Evolutionary conservation across 192 early-diverging fungal species (phyloP), one percentile per base, ranked within the genome.

Genomic region (Coemansia erecta): DNA sequence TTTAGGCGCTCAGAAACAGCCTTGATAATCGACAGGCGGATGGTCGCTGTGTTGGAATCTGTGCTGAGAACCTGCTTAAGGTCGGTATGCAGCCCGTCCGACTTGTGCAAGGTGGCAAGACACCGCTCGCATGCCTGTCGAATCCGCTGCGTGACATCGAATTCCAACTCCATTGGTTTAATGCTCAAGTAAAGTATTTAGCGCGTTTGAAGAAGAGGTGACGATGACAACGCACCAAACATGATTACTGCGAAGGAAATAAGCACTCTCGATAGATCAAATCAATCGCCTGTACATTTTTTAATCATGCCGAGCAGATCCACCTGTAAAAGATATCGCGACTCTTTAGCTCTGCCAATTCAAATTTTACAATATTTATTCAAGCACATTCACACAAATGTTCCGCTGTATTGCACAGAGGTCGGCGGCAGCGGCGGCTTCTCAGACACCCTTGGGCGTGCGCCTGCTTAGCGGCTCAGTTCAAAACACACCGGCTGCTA

Each of bases 41-140:
- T 64, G 12, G 61, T 53, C 18, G 47, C 45, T 2, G 19, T n/a
- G 23, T 26, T 52, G 18, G 44, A 10, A 11, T 56, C 24, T 48
- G 42, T 41, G 44, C n/a, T 43, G 9, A 53, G 14, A n/a, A 50
- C 17, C 31, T 33, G 31, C 33, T 47, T 31, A 40, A 58, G 56
- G 21, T 58, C 49, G 21, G 50, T 35, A 23, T 39, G 50, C 39
- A 42, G 23, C 6, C 17, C 13, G 35, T 24, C 41, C 7, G 26
- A 19, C 19, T 69, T 59, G 24, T 59, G 24, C n/a, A 70, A 23
- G 7, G 3, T 14, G 2, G 28, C n/a, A 8, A 61, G 6, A 22
- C 60, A 66, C n/a, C 33, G 26, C 24, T 50, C 22, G 42, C 68
- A 76, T 4, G 73, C 67, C 1, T 48, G 21, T 21, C 55, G 67